Evolutionary conservation across 495 filamentous ascomycete species (phyloP).

Genomic region (Talaromyces trachyspermus): DNA sequence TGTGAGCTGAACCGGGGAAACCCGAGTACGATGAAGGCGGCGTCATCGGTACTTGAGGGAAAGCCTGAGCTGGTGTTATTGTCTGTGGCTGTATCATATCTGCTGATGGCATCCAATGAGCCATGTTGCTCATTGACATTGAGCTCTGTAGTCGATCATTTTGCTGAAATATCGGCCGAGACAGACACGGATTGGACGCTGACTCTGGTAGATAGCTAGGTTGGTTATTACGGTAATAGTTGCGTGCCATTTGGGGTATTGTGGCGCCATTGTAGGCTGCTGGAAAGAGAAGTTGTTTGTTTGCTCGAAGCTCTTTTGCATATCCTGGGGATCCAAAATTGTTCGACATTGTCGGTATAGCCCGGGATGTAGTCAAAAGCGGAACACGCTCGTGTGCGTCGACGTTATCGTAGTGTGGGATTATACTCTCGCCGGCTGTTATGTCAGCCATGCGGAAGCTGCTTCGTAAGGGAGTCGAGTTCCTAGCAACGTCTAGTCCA

Average conservation of each 20-base stretch:
- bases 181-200: conserved; percentile 35
- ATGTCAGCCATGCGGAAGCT: conserved; percentile 33
- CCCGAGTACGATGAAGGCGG: conserved; percentile 37
- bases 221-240: conserved; percentile 30
- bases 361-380: conserved; percentile 33
- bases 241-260: conserved; percentile 30
- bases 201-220: conserved; percentile 34
- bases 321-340: conserved; percentile 35
- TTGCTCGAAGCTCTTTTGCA: conserved; percentile 34
- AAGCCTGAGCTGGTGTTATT: conserved; percentile 31
- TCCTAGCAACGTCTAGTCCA: conserved; percentile 26
- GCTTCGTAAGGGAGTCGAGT: conserved; percentile 30
- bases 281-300: conserved; percentile 26
- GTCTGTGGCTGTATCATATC: conserved; percentile 35
- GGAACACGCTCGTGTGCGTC: conserved; percentile 34
- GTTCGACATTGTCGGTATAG: conserved; percentile 39
- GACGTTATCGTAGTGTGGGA: conserved; percentile 27
- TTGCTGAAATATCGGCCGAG: conserved; percentile 38
- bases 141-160: conserved; percentile 33
- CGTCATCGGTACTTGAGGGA: conserved; percentile 27
- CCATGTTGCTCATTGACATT: conserved; percentile 38
- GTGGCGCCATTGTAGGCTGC: too few species aligned
- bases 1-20: conserved; percentile 29
- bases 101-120: conserved; percentile 31
- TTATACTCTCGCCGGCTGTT: conserved; percentile 27